A percentile compares a stretch with the other conserved stretches of the same genome.
These are phyloP conservation scores for Curvularia sp. DNA, from an alignment of 2,329 filamentous ascomycete genomes.

Conservation along the genomic window DNA sequence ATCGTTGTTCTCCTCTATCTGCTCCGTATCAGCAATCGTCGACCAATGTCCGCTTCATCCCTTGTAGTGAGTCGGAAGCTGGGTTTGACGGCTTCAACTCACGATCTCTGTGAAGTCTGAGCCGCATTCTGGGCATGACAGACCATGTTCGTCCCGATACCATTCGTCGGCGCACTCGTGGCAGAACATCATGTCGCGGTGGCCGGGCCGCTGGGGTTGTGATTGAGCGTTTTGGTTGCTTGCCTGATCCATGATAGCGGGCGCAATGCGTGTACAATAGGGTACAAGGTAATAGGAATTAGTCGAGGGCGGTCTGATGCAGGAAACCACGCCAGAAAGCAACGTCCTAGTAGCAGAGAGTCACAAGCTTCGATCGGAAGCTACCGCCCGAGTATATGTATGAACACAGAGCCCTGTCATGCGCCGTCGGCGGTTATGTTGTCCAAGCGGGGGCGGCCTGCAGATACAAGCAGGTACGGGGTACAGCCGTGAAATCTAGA, in stretches of 20 bases:
- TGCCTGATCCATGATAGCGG: slow-evolving; percentile 36
- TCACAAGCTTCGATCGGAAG: slow-evolving; percentile 29
- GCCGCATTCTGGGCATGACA: slow-evolving; percentile 78
- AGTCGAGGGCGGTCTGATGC: slow-evolving; percentile 4
- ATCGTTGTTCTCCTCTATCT: slow-evolving; percentile 66
- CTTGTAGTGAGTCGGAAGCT: slow-evolving; percentile 15
- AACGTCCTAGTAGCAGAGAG: slow-evolving; percentile 4
- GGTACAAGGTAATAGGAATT: slow-evolving; percentile 6
- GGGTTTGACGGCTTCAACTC: slow-evolving; percentile 49
- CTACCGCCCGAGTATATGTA: slow-evolving; percentile 20
- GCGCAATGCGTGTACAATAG: slow-evolving; percentile 7
- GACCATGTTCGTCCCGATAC: slow-evolving; percentile 72
- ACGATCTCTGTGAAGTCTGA: slow-evolving; percentile 88
- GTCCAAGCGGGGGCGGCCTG: slow-evolving; percentile 26
- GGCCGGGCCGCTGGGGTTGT: slow-evolving; percentile 31
- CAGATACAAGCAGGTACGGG: slow-evolving; percentile 22
- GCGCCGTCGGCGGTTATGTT: slow-evolving; percentile 29
- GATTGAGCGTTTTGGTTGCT: slow-evolving; percentile 25
- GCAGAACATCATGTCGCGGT: slow-evolving; percentile 79
- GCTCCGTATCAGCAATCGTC: slow-evolving; percentile 29
- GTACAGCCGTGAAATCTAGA: slow-evolving; percentile 5
- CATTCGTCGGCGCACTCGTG: slow-evolving; percentile 83
- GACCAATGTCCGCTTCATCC: slow-evolving; percentile 8
- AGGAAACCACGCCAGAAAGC: slow-evolving; percentile 11
- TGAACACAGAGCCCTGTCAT: slow-evolving; percentile 32